Evolutionary conservation across 106 monocot genomes (phyloP).

Genomic region (Dendrobium chrysotoxum): DNA sequence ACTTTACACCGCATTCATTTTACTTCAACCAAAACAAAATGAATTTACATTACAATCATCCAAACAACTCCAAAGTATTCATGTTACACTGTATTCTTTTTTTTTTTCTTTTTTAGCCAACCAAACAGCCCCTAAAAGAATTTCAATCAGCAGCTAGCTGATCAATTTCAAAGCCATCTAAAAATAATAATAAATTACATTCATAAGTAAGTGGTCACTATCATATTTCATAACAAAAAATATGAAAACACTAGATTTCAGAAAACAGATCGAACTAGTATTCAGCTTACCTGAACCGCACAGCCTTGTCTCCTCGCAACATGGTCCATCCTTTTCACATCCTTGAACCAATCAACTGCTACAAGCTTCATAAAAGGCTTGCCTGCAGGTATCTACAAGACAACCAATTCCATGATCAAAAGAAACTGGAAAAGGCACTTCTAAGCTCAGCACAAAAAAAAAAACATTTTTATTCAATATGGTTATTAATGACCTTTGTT

Average conservation of each 20-base stretch:
- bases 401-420: slow-evolving; percentile 6
- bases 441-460: neutral
- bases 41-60: too few species aligned
- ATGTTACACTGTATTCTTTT: too few species aligned
- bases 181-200: neutral
- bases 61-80: too few species aligned
- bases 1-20: too few species aligned
- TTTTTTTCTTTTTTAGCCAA: too few species aligned
- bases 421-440: slow-evolving; percentile 5
- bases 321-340: slow-evolving; percentile 90
- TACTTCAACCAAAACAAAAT: too few species aligned
- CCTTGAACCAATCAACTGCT: slow-evolving; percentile 98
- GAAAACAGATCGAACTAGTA: neutral
- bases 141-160: neutral
- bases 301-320: slow-evolving; percentile 87
- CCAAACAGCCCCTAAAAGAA: neutral
- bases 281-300: slow-evolving; percentile 75
- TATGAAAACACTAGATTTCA: neutral
- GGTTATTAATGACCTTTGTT: slow-evolving; percentile 43
- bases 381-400: slow-evolving; percentile 76
- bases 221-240: neutral
- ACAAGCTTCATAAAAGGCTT: slow-evolving; percentile 96
- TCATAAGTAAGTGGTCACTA: neutral
- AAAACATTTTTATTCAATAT: slow-evolving; percentile 3
- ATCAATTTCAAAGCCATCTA: neutral